Base-by-base conservation (phyloP, 2,329 filamentous ascomycete species). In the Ramichloridium luteum region DNA sequence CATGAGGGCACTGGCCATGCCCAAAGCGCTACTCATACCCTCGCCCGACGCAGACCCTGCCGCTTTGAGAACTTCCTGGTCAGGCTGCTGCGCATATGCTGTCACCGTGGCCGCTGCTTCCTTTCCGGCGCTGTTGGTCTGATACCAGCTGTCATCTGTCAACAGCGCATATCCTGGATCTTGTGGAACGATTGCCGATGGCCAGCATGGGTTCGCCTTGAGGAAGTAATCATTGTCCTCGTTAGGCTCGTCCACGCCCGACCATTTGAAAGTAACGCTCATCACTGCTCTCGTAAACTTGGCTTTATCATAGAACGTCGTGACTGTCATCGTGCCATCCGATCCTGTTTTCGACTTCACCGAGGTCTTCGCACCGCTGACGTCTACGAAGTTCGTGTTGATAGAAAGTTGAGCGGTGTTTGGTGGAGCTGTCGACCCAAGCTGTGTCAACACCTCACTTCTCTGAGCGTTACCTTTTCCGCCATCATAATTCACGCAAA, bases 161-260 rank as follows among this genome's bases (percentile, higher is more conserved):
- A 37, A 17, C 9, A 37, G 20, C 1, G 13, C 25, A 13, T 23
- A 37, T 2, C 35, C 35, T 11, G 35, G 35, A 16, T 37, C 35
- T 6, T 26, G 13, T 2, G 31, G 31, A 13, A 28, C 31, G n/a
- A 37, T 34, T 6, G 29, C 27, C 13, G 26, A 12, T 17, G 35
- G 35, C 35, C 35, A 37, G 25, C 35, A 37, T 4, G 35, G 18
- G 27, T 37, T 37, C 14, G 18, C 30, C 3, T 26, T 28, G 9
- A 32, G 30, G 5, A 15, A 14, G 16, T 22, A 36, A 14, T 33
- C 22, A 12, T 36, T 36, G 4, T 32, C 12, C 8, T 22, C n/a
- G 9, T n/a, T 13, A 11, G 34, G 34, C 5, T 12, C 5, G 2
- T 30, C 15, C 5, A 17, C 29, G 2, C 29, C 30, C 10, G 3